Conservation (phyloP, 306 rosid genomes). For the Crataegus laevigata region DNA sequence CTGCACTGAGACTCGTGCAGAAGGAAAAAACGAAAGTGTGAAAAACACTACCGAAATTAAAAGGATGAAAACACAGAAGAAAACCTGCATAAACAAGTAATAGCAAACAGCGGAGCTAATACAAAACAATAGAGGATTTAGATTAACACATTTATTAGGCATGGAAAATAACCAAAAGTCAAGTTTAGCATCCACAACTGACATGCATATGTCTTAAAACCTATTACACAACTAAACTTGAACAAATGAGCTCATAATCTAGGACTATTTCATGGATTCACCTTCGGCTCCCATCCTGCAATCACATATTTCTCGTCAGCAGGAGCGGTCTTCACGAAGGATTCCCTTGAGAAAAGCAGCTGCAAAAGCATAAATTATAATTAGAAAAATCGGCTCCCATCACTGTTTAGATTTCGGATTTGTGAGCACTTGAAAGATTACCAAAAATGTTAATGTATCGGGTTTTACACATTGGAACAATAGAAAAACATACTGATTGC, state of each 20-base stretch:
- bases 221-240: constrained; percentile 13
- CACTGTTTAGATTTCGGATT: neutral
- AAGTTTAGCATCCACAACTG: neutral
- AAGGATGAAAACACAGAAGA: neutral
- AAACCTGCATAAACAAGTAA: neutral
- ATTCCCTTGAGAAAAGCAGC: constrained; percentile 57
- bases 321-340: constrained; percentile 61
- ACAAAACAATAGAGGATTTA: neutral
- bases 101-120: neutral
- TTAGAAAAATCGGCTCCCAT: neutral
- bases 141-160: neutral
- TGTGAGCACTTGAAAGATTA: neutral
- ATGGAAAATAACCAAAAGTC: neutral
- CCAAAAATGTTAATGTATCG: neutral
- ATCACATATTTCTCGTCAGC: constrained; percentile 46
- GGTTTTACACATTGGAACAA: neutral
- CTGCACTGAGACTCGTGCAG: no score
- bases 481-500: neutral
- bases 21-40: neutral
- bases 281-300: constrained; percentile 91
- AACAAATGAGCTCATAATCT: constrained; percentile 14
- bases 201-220: constrained; percentile 8
- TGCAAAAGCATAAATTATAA: constrained; percentile 22
- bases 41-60: neutral
- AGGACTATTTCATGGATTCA: constrained; percentile 55